Base-by-base conservation (phyloP, 257 asterid genomes). In the Scutellaria barbata region DNA sequence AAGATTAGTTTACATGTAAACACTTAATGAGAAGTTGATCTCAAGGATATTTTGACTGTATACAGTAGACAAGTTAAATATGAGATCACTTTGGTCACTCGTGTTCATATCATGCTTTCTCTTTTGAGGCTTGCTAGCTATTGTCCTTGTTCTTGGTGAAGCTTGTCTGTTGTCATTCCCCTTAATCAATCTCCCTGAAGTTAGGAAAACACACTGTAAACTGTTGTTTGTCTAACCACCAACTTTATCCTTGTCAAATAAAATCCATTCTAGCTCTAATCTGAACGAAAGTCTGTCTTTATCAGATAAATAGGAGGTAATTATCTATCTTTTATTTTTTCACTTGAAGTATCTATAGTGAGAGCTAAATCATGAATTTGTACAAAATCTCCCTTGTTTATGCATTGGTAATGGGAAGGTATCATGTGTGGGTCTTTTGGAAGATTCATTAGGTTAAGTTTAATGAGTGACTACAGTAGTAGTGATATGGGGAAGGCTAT, bases 161-260 rank as follows among this genome's bases (percentile, higher is more conserved):
- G 53, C 68, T 58, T 25, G 20, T 47, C 3, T 11, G 63, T 61
- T 39, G 52, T 39, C 43, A 58, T 42, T 67, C 39, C 48, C 20
- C 48, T 54, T 54, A 52, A 65, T 71, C 61, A 11, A 53, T 14
- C 62, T 48, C 22, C 35, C 64, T 50, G 14, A 79, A 63, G 59
- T 17, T 65, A n/a, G 35, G 18, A 22, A 66, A 43, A 22, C 10
- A 13, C 33, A 16, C 43, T 10, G 46, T 33, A 64, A 30, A 46
- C 46, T 74, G 70, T 57, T 74, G 70, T 57, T 69, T 52, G 5
- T 10, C 41, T 16, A 8, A 45, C 66, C 14, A 40, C 69, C 51
- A 18, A 30, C 48, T 35, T 69, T 64, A 56, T 57, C 47, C 8
- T 66, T 47, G 41, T 66, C 52, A 46, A n/a, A 57, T 30, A 47